phyloP scores from a whole-genome alignment of 306 rosid species.

The Citrullus amarus region DNA sequence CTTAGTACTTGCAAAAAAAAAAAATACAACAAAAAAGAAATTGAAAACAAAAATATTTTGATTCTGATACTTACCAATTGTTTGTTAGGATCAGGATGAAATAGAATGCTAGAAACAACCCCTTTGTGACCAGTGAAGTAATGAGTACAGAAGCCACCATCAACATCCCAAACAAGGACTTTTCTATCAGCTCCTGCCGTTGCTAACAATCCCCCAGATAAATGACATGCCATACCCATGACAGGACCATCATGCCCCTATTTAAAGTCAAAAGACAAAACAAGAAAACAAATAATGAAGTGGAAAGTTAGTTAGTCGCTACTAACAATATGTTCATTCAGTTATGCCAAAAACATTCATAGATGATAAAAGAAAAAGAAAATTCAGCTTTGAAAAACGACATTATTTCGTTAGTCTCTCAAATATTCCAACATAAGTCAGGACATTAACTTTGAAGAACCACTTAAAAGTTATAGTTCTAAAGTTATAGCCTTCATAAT shows the following conservation, averaged over 20 bases:
- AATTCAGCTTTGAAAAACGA: background rate
- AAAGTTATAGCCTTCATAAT: background rate
- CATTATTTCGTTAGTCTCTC: background rate
- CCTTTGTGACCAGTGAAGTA: slow-evolving; percentile 78
- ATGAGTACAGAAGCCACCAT: slow-evolving; percentile 91
- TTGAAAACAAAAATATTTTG: background rate
- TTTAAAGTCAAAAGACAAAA: background rate
- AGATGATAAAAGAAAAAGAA: background rate
- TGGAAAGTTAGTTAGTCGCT: background rate
- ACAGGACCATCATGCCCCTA: slow-evolving; percentile 95
- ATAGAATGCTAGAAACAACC: slow-evolving; percentile 64
- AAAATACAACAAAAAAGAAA: slow-evolving; percentile 3
- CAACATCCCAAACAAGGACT: slow-evolving; percentile 88
- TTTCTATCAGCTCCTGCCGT: slow-evolving; percentile 92
- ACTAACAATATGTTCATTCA: background rate
- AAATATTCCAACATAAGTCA: background rate
- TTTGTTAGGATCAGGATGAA: slow-evolving; percentile 70
- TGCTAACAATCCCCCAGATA: slow-evolving; percentile 85
- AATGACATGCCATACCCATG: slow-evolving; percentile 81
- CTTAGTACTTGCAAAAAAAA: slow-evolving; percentile 8
- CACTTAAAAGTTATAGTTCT: background rate
- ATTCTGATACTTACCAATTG: slow-evolving; percentile 42
- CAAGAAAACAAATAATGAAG: background rate
- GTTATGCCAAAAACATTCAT: background rate
- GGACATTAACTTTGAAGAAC: background rate